Conservation (phyloP, 305 asterid genomes). For the Solanum hybrid region DNA sequence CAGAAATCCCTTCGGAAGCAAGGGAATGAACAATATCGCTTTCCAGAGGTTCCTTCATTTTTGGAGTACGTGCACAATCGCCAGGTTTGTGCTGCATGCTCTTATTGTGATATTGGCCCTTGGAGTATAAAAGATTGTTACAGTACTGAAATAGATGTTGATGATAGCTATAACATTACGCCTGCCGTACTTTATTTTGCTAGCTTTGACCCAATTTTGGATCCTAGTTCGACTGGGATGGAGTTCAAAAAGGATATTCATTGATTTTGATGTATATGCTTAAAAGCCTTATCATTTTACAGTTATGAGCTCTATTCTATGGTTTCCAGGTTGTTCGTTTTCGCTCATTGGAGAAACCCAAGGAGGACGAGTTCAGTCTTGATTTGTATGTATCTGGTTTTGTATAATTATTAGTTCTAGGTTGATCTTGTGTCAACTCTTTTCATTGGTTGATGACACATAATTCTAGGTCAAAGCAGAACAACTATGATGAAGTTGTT, state of each 20-base stretch:
- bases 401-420: not conserved
- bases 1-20: slow-evolving; percentile 28
- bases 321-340: slow-evolving; percentile 31
- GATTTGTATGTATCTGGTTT: slow-evolving; percentile 28
- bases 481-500: slow-evolving; percentile 35
- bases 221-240: not conserved
- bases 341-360: slow-evolving; percentile 36
- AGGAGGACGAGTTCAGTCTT: slow-evolving; percentile 33
- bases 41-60: slow-evolving; percentile 42
- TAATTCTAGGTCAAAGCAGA: slow-evolving; percentile 27
- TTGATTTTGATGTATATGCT: not conserved
- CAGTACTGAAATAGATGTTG: not conserved
- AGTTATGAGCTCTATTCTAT: not conserved
- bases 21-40: slow-evolving; percentile 25
- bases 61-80: slow-evolving; percentile 43
- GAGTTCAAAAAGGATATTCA: not conserved
- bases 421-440: not conserved
- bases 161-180: not conserved
- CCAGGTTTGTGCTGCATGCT: slow-evolving; percentile 22
- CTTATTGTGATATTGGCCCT: not conserved
- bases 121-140: not conserved
- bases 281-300: not conserved
- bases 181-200: not conserved
- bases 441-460: not conserved
- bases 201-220: not conserved